Evolutionary conservation across 345 rosid species (phyloP).

Genomic region (Euphorbia lathyris): DNA sequence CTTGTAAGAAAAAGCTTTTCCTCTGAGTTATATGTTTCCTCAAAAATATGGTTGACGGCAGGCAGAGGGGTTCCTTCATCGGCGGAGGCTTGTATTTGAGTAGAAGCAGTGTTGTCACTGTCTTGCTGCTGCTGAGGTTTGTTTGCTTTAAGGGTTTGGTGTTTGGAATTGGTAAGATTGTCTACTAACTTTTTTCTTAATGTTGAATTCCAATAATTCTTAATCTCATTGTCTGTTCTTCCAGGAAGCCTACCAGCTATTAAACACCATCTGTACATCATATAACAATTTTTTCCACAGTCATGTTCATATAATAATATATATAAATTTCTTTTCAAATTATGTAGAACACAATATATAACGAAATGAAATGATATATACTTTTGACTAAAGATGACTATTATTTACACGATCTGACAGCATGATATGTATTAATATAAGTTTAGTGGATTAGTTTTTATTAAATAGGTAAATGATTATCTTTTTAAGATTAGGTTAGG

Average conservation of each 20-base stretch:
- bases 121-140: neutral
- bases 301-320: too few species aligned
- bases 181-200: slow-evolving; percentile 3
- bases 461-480: too few species aligned
- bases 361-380: too few species aligned
- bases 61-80: neutral
- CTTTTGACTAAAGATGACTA: too few species aligned
- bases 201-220: slow-evolving; percentile 32
- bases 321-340: too few species aligned
- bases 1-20: neutral
- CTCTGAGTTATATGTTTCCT: neutral
- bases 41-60: neutral
- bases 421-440: too few species aligned
- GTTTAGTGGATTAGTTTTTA: too few species aligned
- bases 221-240: slow-evolving; percentile 40
- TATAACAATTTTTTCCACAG: too few species aligned
- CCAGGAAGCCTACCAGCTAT: slow-evolving; percentile 48
- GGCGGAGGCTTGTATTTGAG: neutral
- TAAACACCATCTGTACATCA: slow-evolving; percentile 13
- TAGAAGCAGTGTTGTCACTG: neutral
- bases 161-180: neutral
- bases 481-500: too few species aligned
- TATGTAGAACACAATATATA: too few species aligned
- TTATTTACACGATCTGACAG: too few species aligned
- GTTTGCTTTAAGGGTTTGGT: neutral